These are phyloP conservation scores for Talaromyces proteolyticus DNA, from an alignment of 495 filamentous ascomycete genomes.

Conservation along the genomic window DNA sequence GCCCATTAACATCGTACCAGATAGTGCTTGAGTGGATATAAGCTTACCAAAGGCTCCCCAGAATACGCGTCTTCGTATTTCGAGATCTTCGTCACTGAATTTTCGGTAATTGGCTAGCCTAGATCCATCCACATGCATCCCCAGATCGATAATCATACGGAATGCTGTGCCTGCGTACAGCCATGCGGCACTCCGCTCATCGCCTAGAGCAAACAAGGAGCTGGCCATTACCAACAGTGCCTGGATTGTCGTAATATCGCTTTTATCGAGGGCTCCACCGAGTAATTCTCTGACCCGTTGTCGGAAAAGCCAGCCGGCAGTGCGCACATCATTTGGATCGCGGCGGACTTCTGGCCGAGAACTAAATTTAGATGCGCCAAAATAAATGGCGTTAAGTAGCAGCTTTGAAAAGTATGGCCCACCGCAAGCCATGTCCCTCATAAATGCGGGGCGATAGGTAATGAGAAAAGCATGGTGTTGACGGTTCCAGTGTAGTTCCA, in stretches of 20 bases:
- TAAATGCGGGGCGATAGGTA: conserved; percentile 24
- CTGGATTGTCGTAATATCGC: conserved; percentile 40
- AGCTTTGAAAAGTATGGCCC: conserved; percentile 42
- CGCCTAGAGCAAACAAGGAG: conserved; percentile 28
- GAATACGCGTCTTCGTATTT: conserved; percentile 32
- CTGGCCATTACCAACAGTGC: conserved; percentile 35
- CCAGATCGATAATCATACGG: conserved; percentile 41
- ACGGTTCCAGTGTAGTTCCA: conserved; percentile 34
- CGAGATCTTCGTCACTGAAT: conserved; percentile 30
- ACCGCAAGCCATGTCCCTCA: conserved; percentile 27
- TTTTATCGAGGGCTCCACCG: conserved; percentile 27
- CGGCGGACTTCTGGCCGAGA: conserved; percentile 21
- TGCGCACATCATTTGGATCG: conserved; percentile 26
- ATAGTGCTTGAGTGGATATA: too few relatives aligned
- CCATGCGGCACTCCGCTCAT: conserved; percentile 40
- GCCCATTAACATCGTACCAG: too few relatives aligned
- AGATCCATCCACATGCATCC: conserved; percentile 29
- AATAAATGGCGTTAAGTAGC: conserved; percentile 42
- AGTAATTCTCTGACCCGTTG: conserved; percentile 33
- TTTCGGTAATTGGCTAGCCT: conserved; percentile 10
- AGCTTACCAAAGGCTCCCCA: conserved; percentile 35
- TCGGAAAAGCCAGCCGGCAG: conserved; percentile 29
- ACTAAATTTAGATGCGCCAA: conserved; percentile 30
- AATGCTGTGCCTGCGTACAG: conserved; percentile 39
- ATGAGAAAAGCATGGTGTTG: conserved; percentile 28